A percentile compares a stretch with the other conserved stretches of the same genome.
Conservation (phyloP, 1,139 yeast genomes). For the Hansenula sp. region DNA sequence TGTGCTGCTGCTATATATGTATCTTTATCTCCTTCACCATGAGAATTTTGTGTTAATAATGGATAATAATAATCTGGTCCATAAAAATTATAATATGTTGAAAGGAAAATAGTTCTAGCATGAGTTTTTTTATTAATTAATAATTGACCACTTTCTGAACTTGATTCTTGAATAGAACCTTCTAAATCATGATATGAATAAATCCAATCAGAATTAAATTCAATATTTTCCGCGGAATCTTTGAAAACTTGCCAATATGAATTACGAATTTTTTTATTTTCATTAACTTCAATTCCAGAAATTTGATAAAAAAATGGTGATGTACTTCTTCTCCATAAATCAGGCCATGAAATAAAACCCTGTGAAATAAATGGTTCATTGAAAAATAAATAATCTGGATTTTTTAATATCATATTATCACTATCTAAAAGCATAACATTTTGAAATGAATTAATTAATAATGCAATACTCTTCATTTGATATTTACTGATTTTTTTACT, state of each 20-base stretch:
- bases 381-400: slow-evolving; percentile 51
- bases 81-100: slow-evolving; percentile 49
- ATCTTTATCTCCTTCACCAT: slow-evolving; percentile 61
- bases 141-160: slow-evolving; percentile 55
- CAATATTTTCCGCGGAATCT: background rate
- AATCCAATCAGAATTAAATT: background rate
- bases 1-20: slow-evolving; percentile 57
- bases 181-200: slow-evolving; percentile 43
- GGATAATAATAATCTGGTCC: slow-evolving; percentile 52
- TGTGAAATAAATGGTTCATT: slow-evolving; percentile 43
- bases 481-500: slow-evolving; percentile 55
- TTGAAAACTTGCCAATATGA: slow-evolving; percentile 12
- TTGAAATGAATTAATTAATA: slow-evolving; percentile 70
- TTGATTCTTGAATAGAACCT: slow-evolving; percentile 52
- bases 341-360: slow-evolving; percentile 74
- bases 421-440: slow-evolving; percentile 70
- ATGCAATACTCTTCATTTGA: slow-evolving; percentile 74
- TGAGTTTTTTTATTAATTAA: slow-evolving; percentile 46
- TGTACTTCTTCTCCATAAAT: slow-evolving; percentile 67
- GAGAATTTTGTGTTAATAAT: slow-evolving; percentile 47
- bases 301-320: slow-evolving; percentile 60
- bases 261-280: slow-evolving; percentile 28
- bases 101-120: slow-evolving; percentile 41
- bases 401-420: slow-evolving; percentile 62
- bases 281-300: slow-evolving; percentile 45